Evolutionary conservation across 352 stramenopile genomes (phyloP), one percentile per base, ranked within the genome.

Genomic region (Achlya hypogyna): DNA sequence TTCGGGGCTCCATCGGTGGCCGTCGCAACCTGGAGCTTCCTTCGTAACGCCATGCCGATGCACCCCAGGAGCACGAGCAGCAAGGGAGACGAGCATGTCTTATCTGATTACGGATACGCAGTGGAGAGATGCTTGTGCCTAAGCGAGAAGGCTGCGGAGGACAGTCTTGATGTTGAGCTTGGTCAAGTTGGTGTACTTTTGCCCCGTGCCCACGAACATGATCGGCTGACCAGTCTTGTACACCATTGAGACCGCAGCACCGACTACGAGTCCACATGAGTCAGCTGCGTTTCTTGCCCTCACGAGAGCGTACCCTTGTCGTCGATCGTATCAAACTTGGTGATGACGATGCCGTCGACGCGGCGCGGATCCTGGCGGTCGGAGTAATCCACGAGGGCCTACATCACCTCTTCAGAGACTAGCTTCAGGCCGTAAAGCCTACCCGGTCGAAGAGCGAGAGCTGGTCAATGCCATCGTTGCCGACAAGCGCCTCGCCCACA

Each of bases 111-210:
- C 34, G 14, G 6, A 14, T 42, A 42, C 14, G 14, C 14, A 42
- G 6, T 6, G 34, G 14, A 45, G n/a, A 10, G 45, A 53, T 53
- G 45, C 45, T 28, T 28, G 73, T 72, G 52, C 28, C 74, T 92
- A 98, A 69, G 88, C 75, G 68, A 98, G 93, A 4, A 99, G 76
- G 69, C 93, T 89, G 68, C 97, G 92, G 43, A 99, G 78, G n/a
- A 99, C 93, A 22, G 91, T 96, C 67, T 84, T 82, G 40, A 98
- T 95, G 75, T 97, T 98, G 45, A 99, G 82, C 72, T 98, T 98
- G 82, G 98, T 98, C 56, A 99, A 75, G 74, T 99, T 96, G 72
- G 97, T 99, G 83, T 99, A 99, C 80, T 99, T 99, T 77, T 99
- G 97, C 20, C 97, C 97, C 29, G 96, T 99, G 60, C 97, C 97